A percentile compares a stretch with the other conserved stretches of the same genome.
Conservation (phyloP, 1,284 basidiomycete genomes). For the Apiotrichum gracile region DNA sequence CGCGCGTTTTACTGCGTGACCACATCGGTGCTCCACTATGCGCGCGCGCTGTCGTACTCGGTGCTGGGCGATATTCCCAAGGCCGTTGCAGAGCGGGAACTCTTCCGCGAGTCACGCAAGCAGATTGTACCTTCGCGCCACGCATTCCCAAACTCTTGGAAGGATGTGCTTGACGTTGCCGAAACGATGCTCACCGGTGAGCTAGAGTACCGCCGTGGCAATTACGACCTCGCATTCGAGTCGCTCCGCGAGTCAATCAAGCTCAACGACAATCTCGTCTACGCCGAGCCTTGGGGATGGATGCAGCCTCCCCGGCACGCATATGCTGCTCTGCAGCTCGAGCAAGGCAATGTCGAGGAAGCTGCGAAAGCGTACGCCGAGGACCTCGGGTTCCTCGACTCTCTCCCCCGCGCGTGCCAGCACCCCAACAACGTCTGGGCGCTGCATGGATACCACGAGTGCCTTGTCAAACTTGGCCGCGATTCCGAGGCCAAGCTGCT, state of each 20-base stretch:
- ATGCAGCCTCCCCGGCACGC: conserved; percentile 41
- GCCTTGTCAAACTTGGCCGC: conserved; percentile 28
- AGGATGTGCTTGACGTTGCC: conserved; percentile 29
- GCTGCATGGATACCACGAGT: conserved; percentile 41
- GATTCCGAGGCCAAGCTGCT: conserved; percentile 27
- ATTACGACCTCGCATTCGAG: conserved; percentile 28
- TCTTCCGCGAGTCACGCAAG: conserved; percentile 18
- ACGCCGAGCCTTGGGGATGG: conserved; percentile 43
- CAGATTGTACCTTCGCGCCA: conserved; percentile 20
- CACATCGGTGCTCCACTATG: conserved; percentile 32
- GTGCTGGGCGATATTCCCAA: conserved; percentile 19
- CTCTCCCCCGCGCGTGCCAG: conserved; percentile 30
- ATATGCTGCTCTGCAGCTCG: conserved; percentile 37
- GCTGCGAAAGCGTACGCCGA: conserved; percentile 31
- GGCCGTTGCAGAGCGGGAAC: conserved; percentile 17
- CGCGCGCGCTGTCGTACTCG: conserved; percentile 29
- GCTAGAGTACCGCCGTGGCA: conserved; percentile 33
- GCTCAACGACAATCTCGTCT: conserved; percentile 30
- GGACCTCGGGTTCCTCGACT: conserved; percentile 33
- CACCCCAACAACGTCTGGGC: conserved; percentile 46
- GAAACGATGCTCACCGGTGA: conserved; percentile 39
- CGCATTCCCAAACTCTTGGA: conserved; percentile 32
- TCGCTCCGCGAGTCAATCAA: conserved; percentile 29
- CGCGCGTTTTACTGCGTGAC: conserved; percentile 27
- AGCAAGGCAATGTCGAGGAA: conserved; percentile 32